Evolutionary conservation across 805 yeast genomes (phyloP).

Genomic region (Saturnispora serradocipensis): DNA sequence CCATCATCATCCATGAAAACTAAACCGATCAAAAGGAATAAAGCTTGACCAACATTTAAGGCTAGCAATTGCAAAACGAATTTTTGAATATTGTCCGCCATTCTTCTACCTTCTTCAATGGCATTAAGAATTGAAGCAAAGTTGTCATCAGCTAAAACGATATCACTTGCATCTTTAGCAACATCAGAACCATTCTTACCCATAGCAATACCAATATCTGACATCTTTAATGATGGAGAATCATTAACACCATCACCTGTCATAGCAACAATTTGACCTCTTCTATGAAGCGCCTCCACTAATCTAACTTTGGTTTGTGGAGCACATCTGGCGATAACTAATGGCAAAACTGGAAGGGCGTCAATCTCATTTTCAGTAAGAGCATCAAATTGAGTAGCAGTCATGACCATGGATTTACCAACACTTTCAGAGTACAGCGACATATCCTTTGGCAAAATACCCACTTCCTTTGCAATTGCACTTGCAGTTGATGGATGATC

Average conservation of each 20-base stretch:
- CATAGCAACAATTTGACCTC: slow-evolving; percentile 63
- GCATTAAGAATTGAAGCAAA: slow-evolving; percentile 69
- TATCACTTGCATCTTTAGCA: slow-evolving; percentile 77
- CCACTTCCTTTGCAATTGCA: slow-evolving; percentile 76
- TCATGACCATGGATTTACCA: slow-evolving; percentile 61
- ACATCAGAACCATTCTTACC: slow-evolving; percentile 76
- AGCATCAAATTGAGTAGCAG: slow-evolving; percentile 62
- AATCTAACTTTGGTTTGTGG: slow-evolving; percentile 75
- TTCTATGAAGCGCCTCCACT: slow-evolving; percentile 67
- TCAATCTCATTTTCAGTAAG: slow-evolving; percentile 56
- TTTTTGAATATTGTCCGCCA: slow-evolving; percentile 71
- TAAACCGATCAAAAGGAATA: slow-evolving; percentile 61
- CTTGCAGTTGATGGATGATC: slow-evolving; percentile 73
- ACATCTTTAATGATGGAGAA: slow-evolving; percentile 65
- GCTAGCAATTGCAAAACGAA: slow-evolving; percentile 67
- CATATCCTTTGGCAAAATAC: slow-evolving; percentile 57
- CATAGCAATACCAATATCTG: slow-evolving; percentile 82
- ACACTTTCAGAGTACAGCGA: slow-evolving; percentile 46
- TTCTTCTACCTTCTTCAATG: slow-evolving; percentile 71
- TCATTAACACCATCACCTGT: slow-evolving; percentile 82
- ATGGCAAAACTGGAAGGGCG: slow-evolving; percentile 53
- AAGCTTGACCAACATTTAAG: slow-evolving; percentile 63
- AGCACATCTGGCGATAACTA: slow-evolving; percentile 76
- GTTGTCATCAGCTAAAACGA: slow-evolving; percentile 67
- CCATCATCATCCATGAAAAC: slow-evolving; percentile 56